Evolutionary conservation across 1,284 basidiomycete species (phyloP), one percentile per base, ranked within the genome.

Genomic region (Heterobasidion irregulare): DNA sequence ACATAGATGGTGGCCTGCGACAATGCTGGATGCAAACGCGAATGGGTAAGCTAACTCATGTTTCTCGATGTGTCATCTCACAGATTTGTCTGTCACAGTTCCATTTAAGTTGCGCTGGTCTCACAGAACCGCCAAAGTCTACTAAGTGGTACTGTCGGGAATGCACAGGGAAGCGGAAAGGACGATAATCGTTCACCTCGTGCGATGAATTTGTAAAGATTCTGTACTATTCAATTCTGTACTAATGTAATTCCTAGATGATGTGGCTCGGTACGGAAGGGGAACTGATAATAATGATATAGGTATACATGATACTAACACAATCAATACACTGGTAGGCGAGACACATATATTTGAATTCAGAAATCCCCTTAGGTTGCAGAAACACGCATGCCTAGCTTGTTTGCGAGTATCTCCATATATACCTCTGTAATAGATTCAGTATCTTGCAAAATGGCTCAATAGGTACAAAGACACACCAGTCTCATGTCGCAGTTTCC

Each of bases 1-100:
- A n/a, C 49, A 50, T 61, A 92, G 89, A 93, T 94, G 92, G 83
- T 94, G 58, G 90, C 74, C 2, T 94, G 91, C 64, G 92, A 94
- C 65, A 79, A 79, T 59, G 68, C 72, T 41, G 72, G 75, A 35
- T 94, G 91, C 65, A 71, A 77, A 61, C 70, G 75, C 43, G 89
- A 92, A 80, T 94, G 91, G 91, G 88, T 84, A 62, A 63, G 82
- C 72, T 18, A 38, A 32, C 38, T 18, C 41, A 35, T 8, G 44
- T 55, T 59, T 50, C 43, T 47, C 44, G 41, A 47, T 34, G 9
- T 35, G 89, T 41, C 38, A 41, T 7, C 7, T 41, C 38, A 41
- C n/a, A 12, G 0, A 41, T 41, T 12, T 41, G 12, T n/a, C 4
- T n/a, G 38, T 41, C 8, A 8, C n/a, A 89, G 87, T 93, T 90